Evolutionary conservation across 768 basidiomycete species (phyloP).

Genomic region (Kwoniella bestiolae): DNA sequence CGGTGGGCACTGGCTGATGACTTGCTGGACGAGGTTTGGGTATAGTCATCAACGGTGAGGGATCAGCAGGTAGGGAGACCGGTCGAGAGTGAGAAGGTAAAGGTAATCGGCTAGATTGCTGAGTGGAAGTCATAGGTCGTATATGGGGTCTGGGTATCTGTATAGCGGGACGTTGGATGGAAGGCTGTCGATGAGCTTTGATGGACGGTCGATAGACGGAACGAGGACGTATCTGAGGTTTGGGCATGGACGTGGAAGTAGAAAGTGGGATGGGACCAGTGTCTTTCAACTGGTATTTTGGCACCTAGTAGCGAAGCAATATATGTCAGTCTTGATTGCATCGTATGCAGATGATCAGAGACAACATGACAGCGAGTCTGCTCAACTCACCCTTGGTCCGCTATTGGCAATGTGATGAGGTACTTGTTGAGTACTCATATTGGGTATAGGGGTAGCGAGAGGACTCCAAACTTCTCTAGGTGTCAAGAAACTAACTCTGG

Average conservation of each 20-base stretch:
- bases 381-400: neutral
- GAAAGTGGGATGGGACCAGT: neutral
- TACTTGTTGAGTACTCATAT: too few species aligned
- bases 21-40: neutral
- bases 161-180: neutral
- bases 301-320: constrained; percentile 3
- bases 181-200: constrained; percentile 2
- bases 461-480: constrained; percentile 25
- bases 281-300: constrained; percentile 16
- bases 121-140: neutral
- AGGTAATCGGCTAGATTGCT: constrained; percentile 1
- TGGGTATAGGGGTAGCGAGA: constrained; percentile 13
- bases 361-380: too few species aligned
- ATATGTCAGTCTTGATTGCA: neutral
- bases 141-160: constrained; percentile 3
- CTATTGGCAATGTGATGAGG: too few species aligned
- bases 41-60: neutral
- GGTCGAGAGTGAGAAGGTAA: neutral
- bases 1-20: neutral
- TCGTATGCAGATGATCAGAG: too few species aligned
- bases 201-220: neutral
- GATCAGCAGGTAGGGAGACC: neutral
- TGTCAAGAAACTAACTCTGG: constrained; percentile 20
- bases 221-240: constrained; percentile 1
- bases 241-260: neutral